Conservation (phyloP, 495 filamentous ascomycete genomes). For the Aspergillus kassunensis region DNA sequence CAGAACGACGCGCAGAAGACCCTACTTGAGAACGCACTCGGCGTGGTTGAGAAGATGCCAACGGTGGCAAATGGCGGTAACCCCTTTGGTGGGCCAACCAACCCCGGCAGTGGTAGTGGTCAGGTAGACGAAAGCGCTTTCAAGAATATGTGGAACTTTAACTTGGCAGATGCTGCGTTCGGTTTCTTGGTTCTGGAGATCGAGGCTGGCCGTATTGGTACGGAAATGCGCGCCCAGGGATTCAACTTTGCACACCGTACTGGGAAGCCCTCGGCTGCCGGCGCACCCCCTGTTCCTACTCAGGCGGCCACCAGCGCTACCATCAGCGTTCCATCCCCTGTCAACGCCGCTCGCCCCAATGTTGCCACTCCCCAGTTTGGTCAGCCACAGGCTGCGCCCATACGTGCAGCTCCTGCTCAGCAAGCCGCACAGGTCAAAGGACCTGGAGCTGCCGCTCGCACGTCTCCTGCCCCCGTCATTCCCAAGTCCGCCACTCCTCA, state of each 20-base stretch:
- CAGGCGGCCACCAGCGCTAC: constrained; percentile 39
- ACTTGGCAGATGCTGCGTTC: constrained; percentile 95
- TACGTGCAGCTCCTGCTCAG: constrained; percentile 30
- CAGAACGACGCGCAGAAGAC: constrained; percentile 91
- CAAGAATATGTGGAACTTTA: constrained; percentile 99
- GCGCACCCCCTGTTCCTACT: constrained; percentile 30
- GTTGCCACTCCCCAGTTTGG: constrained; percentile 40
- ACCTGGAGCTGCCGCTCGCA: constrained; percentile 32
- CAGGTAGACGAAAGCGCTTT: constrained; percentile 98
- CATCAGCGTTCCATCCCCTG: constrained; percentile 25
- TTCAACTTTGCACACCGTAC: constrained; percentile 97
- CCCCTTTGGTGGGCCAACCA: constrained; percentile 84
- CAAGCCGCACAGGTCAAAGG: constrained; percentile 36
- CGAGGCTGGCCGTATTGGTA: constrained; percentile 89
- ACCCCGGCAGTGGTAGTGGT: constrained; percentile 68
- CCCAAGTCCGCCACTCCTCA: constrained; percentile 56
- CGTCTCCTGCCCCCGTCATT: constrained; percentile 48
- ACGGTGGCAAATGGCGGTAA: constrained; percentile 89
- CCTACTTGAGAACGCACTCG: constrained; percentile 81
- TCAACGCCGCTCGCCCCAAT: constrained; percentile 15
- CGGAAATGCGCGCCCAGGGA: constrained; percentile 96
- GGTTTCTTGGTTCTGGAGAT: constrained; percentile 93
- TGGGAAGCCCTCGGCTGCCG: constrained; percentile 42
- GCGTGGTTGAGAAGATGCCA: constrained; percentile 95
- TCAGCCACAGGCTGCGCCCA: constrained; percentile 32